Base-by-base conservation (phyloP, 2,329 filamentous ascomycete species). In the Magnaporthales sp. region DNA sequence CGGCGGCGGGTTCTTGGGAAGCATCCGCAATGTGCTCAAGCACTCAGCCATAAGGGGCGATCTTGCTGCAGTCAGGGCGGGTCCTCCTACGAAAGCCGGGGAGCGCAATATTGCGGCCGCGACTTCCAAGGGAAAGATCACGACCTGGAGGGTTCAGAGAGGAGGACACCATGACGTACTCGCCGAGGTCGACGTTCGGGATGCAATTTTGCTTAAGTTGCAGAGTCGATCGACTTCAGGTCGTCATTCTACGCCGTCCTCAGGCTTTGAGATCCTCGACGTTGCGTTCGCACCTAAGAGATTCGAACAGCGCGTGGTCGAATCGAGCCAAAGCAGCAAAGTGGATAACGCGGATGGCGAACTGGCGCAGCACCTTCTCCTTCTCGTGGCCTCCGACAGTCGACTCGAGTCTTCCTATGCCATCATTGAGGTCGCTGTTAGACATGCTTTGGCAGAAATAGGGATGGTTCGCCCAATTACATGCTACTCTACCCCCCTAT, bases 141-240 rank as follows among this genome's bases (percentile, higher is more conserved):
- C 96, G 72, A 84, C 89, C 8, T 99, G 95, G 95, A 91, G 90
- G 73, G 84, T 97, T 60, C 92, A 94, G 73, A 92, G 94, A 76
- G 91, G 91, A 68, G 93, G 93, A 38, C 91, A 93, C 70, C 89
- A 93, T 73, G 87, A 91, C 60, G 83, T 92, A 63, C 85, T 90
- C 62, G 84, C 85, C 29, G 91, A 94, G 68, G 81, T 89, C 26
- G 91, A 96, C 75, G 81, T 88, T 67, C 86, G 88, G 66, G 86
- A 88, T 26, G 77, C 84, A 4, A 82, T 97, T 46, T 74, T 89
- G 19, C 76, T 81, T 1, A 86, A 88, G 32, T 79, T 96, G 22
- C 84, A 85, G 66, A 22, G 51, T 30, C 24, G 30, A 13, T 30
- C 31, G 31, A 4, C 46, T 26, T 26, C 22, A 26, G 62, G 9